These are phyloP conservation scores for Gracilaria domingensis DNA, from an alignment of 23 red algal species.

Conservation along the genomic window DNA sequence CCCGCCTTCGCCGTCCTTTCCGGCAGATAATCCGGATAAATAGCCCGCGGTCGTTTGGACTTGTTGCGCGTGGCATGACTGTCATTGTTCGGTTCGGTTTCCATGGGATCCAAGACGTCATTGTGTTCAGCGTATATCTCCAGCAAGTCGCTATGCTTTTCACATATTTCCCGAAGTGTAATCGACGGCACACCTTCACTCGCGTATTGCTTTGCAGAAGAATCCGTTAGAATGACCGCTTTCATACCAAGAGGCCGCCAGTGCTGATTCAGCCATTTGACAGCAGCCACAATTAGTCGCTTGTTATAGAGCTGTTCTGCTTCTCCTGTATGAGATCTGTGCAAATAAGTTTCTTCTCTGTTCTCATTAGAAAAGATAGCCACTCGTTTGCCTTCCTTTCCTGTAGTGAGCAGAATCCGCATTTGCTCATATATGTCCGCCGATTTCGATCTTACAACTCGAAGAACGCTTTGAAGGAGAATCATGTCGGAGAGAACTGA, in stretches of 20 bases:
- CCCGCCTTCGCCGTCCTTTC: conserved; percentile 71
- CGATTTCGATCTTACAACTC: conserved; percentile 63
- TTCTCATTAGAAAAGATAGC: conserved; percentile 84
- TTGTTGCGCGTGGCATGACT: conserved; percentile 8
- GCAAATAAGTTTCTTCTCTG: conserved; percentile 66
- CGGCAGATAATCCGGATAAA: conserved; percentile 81
- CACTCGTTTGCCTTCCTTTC: conserved; percentile 46
- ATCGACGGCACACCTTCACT: conserved; percentile 41
- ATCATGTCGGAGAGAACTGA: conserved; percentile 73
- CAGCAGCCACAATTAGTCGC: conserved; percentile 57
- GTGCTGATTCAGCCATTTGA: conserved; percentile 63
- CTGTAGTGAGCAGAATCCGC: conserved; percentile 67
- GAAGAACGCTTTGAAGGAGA: conserved; percentile 88
- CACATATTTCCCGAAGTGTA: conserved; percentile 45
- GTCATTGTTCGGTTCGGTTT: conserved; percentile 15
- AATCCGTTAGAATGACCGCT: conserved; percentile 84
- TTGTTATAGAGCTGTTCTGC: conserved; percentile 66
- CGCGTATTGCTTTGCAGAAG: conserved; percentile 2
- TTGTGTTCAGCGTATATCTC: conserved; percentile 72
- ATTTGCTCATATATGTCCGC: conserved; percentile 81
- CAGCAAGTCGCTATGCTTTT: conserved; percentile 56
- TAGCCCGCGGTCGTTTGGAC: conserved; percentile 32
- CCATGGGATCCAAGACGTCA: conserved; percentile 55
- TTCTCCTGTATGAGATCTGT: conserved; percentile 65
- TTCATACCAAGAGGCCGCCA: conserved; percentile 52